A percentile compares a stretch with the other conserved stretches of the same genome.
Evolutionary conservation across 176 grass and related monocot species (phyloP).

Genomic region (Bonia amplexicaulis): DNA sequence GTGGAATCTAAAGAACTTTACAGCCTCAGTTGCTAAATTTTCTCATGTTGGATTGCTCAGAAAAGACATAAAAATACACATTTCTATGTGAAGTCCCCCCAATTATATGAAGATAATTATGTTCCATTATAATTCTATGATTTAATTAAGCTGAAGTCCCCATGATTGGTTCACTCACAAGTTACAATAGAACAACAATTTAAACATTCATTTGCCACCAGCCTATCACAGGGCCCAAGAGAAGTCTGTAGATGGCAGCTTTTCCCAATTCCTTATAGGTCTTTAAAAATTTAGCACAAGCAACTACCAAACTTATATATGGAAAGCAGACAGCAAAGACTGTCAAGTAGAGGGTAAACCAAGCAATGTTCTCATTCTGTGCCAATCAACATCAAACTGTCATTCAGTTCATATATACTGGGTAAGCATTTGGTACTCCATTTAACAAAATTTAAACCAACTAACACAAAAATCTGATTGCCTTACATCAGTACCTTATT

Average conservation of each 20-base stretch:
- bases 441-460: background rate
- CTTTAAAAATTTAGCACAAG: background rate
- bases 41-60: slow-evolving; percentile 13
- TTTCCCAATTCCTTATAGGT: slow-evolving; percentile 8
- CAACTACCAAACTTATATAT: background rate
- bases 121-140: background rate
- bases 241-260: background rate
- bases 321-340: background rate
- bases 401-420: background rate
- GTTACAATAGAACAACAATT: background rate
- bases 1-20: background rate
- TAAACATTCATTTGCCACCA: slow-evolving; percentile 15
- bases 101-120: background rate
- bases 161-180: background rate
- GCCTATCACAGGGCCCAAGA: background rate
- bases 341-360: background rate
- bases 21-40: background rate
- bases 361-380: background rate
- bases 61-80: background rate
- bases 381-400: background rate
- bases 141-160: background rate
- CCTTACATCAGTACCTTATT: background rate
- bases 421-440: background rate
- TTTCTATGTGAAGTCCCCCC: background rate
- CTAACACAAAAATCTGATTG: background rate